Conservation (phyloP, 164 flowering plant genomes). For the Chimonanthus salicifolius region DNA sequence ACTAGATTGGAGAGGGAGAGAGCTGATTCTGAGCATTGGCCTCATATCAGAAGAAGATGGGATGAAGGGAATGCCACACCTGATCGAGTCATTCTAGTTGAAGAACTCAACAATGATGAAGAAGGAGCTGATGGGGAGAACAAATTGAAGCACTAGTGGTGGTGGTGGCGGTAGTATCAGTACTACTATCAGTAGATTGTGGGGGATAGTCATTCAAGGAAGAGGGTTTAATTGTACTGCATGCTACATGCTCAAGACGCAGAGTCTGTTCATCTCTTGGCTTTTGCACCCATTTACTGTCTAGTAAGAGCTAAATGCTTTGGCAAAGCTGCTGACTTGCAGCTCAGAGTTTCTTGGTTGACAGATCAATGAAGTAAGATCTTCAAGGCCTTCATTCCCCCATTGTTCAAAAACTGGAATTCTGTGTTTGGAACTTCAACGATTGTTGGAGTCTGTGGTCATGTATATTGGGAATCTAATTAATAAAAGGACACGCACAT, state of each 20-base stretch:
- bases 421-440: no score
- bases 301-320: constrained; percentile 28
- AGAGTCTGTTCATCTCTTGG: constrained; percentile 22
- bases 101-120: constrained; percentile 17
- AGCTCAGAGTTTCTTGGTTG: constrained; percentile 30
- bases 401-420: no score
- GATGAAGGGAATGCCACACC: constrained; percentile 14
- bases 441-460: no score
- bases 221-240: constrained; percentile 23
- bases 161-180: not conserved
- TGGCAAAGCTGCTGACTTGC: constrained; percentile 21
- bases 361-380: not conserved
- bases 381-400: not conserved
- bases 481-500: no score
- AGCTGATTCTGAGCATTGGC: constrained; percentile 19
- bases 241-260: constrained; percentile 36
- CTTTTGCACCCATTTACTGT: constrained; percentile 34
- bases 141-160: not conserved
- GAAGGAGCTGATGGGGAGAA: not conserved
- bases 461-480: no score
- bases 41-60: constrained; percentile 21
- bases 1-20: constrained; percentile 20
- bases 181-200: constrained; percentile 6
- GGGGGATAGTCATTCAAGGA: constrained; percentile 36
- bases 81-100: constrained; percentile 31